Percentiles rank a stretch among this genome's conserved stretches.
Evolutionary conservation across 768 basidiomycete species (phyloP).

Genomic region (Phlebiopsis flavidoalba): DNA sequence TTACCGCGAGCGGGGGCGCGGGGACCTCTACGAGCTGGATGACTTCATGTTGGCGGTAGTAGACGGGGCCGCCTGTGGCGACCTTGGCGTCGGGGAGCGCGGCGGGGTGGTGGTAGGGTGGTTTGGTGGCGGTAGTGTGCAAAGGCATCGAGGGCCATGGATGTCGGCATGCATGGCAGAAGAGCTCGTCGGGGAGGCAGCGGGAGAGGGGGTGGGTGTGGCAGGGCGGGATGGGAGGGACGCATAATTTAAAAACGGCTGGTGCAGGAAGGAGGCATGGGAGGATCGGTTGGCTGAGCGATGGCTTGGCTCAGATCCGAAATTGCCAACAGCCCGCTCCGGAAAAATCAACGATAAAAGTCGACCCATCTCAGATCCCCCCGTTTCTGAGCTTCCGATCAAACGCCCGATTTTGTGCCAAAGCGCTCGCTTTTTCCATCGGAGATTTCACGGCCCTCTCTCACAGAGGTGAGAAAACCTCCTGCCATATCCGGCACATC

Average conservation of each 20-base stretch:
- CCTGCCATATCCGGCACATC: conserved; percentile 9
- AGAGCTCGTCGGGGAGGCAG: background rate
- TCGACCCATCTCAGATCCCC: conserved; percentile 15
- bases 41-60: conserved; percentile 49
- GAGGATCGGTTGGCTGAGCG: conserved; percentile 2
- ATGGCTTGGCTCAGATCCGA: conserved; percentile 6
- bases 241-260: conserved; percentile 14
- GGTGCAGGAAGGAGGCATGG: conserved; percentile 9
- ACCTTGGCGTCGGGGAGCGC: conserved; percentile 23
- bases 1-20: conserved; percentile 43
- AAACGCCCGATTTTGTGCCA: conserved; percentile 6
- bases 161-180: conserved; percentile 19
- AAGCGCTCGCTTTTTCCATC: conserved; percentile 15
- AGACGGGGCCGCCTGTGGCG: conserved; percentile 30
- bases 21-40: conserved; percentile 71
- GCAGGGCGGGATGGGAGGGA: conserved; percentile 11
- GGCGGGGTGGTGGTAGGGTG: background rate
- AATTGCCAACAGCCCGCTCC: conserved; percentile 4
- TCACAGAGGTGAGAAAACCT: conserved; percentile 3
- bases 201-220: conserved; percentile 2
- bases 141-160: conserved; percentile 14
- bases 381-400: conserved; percentile 8
- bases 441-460: conserved; percentile 22
- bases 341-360: conserved; percentile 12
- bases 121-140: conserved; percentile 15